Base-by-base conservation (phyloP, 2,329 filamentous ascomycete species). In the Colletotrichum truncatum region DNA sequence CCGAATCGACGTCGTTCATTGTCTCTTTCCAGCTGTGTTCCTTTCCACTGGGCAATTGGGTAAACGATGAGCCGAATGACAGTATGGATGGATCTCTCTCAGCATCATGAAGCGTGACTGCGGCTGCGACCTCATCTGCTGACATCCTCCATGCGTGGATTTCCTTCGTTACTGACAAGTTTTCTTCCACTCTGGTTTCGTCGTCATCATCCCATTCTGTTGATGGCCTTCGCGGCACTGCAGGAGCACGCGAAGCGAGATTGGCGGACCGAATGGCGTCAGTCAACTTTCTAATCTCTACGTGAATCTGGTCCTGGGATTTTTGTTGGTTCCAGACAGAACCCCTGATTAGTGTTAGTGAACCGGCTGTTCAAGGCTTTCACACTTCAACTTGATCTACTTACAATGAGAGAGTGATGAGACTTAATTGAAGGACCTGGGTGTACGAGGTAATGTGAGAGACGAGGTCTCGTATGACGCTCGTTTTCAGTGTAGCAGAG, bases 241-340 rank as follows among this genome's bases (percentile, higher is more conserved):
- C 36, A 10, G 39, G 18, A 14, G 5, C 21, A 6, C 55, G 52
- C 38, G 64, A 63, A 21, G 70, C 66, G 28, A 73, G 55, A 7
- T 65, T 56, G 11, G 66, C 61, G 11, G 53, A 65, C 28, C 67
- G 68, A 4, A 75, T 73, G 26, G 52, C 58, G 11, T 71, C 65
- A 46, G 69, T 71, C 9, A 75, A 32, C 36, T 69, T 70, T 41
- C 69, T 69, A 26, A 75, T 70, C 48, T 73, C 70, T 5, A 18
- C 21, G 25, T 73, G 64, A 18, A 75, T 69, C 39, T 71, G 62
- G 3, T 72, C 70, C 51, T 75, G 73, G 4, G 73, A 74, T 16
- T 63, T 59, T 38, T 70, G 67, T 32, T 71, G 72, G 4, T 67
- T 64, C 61, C 66, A 70, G 21, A 72, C 46, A 7, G 69, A 69